Evolutionary conservation across 2,329 filamentous ascomycete genomes (phyloP), one percentile per base, ranked within the genome.

Genomic region (Cercospora sojina): DNA sequence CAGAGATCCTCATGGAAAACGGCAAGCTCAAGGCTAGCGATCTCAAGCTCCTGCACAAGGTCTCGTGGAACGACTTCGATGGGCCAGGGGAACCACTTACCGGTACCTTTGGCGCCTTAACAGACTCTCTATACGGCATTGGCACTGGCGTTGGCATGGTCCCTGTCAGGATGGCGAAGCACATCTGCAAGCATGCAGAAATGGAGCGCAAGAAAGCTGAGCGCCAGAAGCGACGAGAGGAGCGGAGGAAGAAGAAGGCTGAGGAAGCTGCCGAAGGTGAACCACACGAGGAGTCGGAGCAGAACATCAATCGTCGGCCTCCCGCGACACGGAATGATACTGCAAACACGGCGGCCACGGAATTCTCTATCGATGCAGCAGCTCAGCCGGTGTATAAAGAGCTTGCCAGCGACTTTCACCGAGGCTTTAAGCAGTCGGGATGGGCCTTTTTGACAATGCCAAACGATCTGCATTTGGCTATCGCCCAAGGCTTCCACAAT

Each of bases 401-500:
- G 61, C 63, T 78, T 27, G 88, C 87, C 1, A 80, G 90, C 12
- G 87, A 86, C 56, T 88, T 90, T 7, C 85, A 87, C 1, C 89
- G 87, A 71, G 88, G 89, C 1, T 85, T 93, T 38, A 85, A 87
- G 23, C 86, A 88, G n/a, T 89, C 95, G 57, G 87, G 93, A 5
- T 85, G 85, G 10, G 88, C 90, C n/a, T 87, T 91, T 5, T 83
- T 94, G 66, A 91, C 91, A 72, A 89, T 90, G 1, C 93, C 93
- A 0, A 90, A 95, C 84, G 92, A 96, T 76, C 90, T 97, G 69
- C 91, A 91, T 47, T 80, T 97, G 49, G 91, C 91, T 0, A 80
- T 97, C 41, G 90, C 93, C 0, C 91, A 90, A 77, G 93, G 93
- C 0, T 95, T 97, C 76, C 90, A 94, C 75, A 96, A 97, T 72